Percentiles rank a stretch among this genome's conserved stretches.
These are phyloP conservation scores for Centaurea solstitialis DNA, from an alignment of 129 eudicot species.

Conservation along the genomic window DNA sequence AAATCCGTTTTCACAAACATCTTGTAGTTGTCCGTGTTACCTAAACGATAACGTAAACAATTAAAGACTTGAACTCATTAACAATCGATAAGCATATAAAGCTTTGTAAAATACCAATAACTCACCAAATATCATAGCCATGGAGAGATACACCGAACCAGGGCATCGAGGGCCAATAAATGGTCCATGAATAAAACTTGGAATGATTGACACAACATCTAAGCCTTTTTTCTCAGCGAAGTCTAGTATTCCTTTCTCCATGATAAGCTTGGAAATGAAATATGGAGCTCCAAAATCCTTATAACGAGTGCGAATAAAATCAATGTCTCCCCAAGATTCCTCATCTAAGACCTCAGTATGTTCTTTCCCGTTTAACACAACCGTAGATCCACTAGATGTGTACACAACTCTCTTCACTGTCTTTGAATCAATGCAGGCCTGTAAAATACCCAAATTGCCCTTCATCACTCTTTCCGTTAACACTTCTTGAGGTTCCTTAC, in stretches of 20 bases:
- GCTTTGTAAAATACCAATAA: not conserved
- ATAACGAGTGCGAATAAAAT: slow-evolving; percentile 9
- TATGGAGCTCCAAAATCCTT: slow-evolving; percentile 22
- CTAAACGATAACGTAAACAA: slow-evolving; percentile 5
- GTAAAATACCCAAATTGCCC: slow-evolving; percentile 41
- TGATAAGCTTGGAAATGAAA: slow-evolving; percentile 28
- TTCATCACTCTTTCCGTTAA: slow-evolving; percentile 19
- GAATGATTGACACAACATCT: slow-evolving; percentile 47
- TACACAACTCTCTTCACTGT: slow-evolving; percentile 51
- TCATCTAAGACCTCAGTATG: slow-evolving; percentile 32
- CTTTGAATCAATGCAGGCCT: slow-evolving; percentile 46
- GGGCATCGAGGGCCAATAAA: slow-evolving; percentile 46
- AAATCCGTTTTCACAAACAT: slow-evolving; percentile 5
- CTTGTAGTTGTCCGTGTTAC: slow-evolving; percentile 19
- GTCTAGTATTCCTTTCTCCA: slow-evolving; percentile 45
- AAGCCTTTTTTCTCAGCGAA: slow-evolving; percentile 50
- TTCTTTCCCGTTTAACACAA: slow-evolving; percentile 15
- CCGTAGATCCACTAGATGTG: slow-evolving; percentile 44
- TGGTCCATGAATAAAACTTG: slow-evolving; percentile 51
- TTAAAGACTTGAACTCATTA: not conserved
- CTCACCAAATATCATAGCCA: slow-evolving; percentile 59
- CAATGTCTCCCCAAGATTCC: slow-evolving; percentile 50
- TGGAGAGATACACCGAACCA: slow-evolving; percentile 23
- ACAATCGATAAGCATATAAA: not conserved
- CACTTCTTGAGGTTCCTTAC: slow-evolving; percentile 28